Percentiles rank a stretch among this genome's conserved stretches.
Evolutionary conservation across 257 asterid genomes (phyloP).

Genomic region (Nicotiana tomentosiformis): DNA sequence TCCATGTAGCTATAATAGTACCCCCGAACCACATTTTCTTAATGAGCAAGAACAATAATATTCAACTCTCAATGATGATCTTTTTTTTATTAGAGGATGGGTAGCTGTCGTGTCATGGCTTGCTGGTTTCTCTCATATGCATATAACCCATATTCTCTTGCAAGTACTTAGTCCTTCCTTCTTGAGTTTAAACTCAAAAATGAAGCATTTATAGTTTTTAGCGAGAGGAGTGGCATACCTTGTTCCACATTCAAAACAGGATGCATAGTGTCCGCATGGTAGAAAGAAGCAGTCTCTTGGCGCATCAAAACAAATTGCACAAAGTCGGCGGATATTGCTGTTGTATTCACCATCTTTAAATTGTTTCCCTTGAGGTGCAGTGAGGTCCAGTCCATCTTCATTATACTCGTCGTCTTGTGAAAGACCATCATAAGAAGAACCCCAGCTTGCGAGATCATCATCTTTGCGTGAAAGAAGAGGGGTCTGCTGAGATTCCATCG

Average conservation of each 20-base stretch:
- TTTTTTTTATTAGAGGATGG: not conserved
- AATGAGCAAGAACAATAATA: not conserved
- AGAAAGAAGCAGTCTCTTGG: constrained; percentile 76
- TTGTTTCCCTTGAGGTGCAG: constrained; percentile 27
- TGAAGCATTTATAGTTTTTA: not conserved
- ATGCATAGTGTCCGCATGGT: constrained; percentile 84
- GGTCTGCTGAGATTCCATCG: constrained; percentile 32
- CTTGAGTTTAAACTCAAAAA: not conserved
- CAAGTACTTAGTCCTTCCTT: not conserved
- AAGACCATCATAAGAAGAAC: constrained; percentile 49
- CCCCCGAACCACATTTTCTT: not conserved
- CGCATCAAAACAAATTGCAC: constrained; percentile 87
- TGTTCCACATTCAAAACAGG: constrained; percentile 76
- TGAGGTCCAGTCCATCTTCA: constrained; percentile 27
- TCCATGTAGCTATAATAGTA: not conserved
- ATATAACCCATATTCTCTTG: not conserved
- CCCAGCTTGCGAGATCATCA: constrained; percentile 36
- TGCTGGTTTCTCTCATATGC: not conserved
- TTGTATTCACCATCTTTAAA: constrained; percentile 35
- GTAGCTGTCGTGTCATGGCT: not conserved
- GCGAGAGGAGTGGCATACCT: constrained; percentile 34
- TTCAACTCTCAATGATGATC: not conserved
- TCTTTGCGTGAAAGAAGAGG: constrained; percentile 60
- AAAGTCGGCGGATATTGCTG: constrained; percentile 31
- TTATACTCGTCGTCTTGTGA: constrained; percentile 40